Evolutionary conservation across 2,329 filamentous ascomycete species (phyloP), one percentile per base, ranked within the genome.

Genomic region (Botrytis deweyae): DNA sequence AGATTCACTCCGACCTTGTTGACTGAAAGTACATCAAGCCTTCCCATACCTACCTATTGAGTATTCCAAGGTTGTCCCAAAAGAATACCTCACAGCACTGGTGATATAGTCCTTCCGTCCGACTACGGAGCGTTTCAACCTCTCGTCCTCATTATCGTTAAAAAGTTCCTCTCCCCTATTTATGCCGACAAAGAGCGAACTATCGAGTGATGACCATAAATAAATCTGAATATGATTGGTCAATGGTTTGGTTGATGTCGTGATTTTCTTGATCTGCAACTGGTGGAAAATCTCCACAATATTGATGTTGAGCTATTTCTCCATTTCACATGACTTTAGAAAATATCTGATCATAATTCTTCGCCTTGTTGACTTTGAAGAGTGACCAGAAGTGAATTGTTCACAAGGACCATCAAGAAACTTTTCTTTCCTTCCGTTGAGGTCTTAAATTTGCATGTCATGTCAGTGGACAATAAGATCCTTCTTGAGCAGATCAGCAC

Each of bases 281-380:
- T 58, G 52, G n/a, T 58, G 52, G 52, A 58, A 58, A 58, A 58
- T 58, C 52, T 58, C 52, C 52, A 58, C 52, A 58, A 58, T 29
- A 29, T 29, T 58, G 52, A 29, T 18, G 16, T 18, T 33, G 8
- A 16, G 52, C 52, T 33, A 58, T 29, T 58, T 58, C n/a, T 58
- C 52, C 52, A 58, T 58, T 33, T 58, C 52, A 58, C 52, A 18
- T 58, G 52, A 29, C 52, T 58, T 58, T 58, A 58, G 16, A 29
- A 58, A 18, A 58, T 58, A 58, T 58, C n/a, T 29, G 52, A 58
- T 33, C 14, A 18, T 29, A 29, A 29, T 18, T 58, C n/a, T 58
- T 58, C n/a, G 7, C 7, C 52, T 29, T 29, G n/a, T 29, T 58
- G 52, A 29, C 52, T 58, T 33, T 33, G 25, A 14, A 52, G 49